Conservation (phyloP, 495 filamentous ascomycete genomes). For the Penicillium ucsense region DNA sequence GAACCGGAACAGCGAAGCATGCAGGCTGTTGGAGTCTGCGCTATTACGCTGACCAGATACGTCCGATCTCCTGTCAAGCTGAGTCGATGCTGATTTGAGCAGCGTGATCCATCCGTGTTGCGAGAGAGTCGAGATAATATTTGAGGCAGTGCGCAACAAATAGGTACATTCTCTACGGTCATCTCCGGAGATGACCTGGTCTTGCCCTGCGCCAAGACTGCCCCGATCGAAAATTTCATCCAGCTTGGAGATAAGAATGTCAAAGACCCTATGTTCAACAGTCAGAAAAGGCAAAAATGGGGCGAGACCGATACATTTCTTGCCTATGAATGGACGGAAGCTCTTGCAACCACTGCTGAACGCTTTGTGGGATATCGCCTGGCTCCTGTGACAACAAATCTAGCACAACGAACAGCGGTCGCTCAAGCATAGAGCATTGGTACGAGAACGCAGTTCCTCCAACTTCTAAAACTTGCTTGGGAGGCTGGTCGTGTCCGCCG, state of each 20-base stretch:
- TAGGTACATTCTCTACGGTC: constrained; percentile 72
- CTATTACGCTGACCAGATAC: constrained; percentile 22
- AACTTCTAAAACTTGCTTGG: constrained; percentile 38
- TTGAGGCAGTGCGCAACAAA: constrained; percentile 64
- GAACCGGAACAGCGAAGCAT: constrained; percentile 30
- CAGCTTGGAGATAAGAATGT: constrained; percentile 29
- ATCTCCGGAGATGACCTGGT: constrained; percentile 31
- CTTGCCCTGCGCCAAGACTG: constrained; percentile 4
- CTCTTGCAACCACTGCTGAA: constrained; percentile 74
- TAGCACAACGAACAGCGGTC: constrained; percentile 73
- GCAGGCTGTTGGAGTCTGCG: constrained; percentile 24
- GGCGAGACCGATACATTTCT: constrained; percentile 1
- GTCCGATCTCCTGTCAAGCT: constrained; percentile 24
- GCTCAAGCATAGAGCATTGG: constrained; percentile 57
- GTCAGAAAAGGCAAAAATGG: too few relatives aligned
- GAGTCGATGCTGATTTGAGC: constrained; percentile 24
- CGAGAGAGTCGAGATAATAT: constrained; percentile 46
- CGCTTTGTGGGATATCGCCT: constrained; percentile 63
- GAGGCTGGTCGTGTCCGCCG: constrained; percentile 45
- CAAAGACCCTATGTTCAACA: constrained; percentile 23
- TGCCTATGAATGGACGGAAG: constrained; percentile 43
- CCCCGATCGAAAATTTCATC: constrained; percentile 26
- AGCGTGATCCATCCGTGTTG: constrained; percentile 35
- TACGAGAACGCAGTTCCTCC: constrained; percentile 27
- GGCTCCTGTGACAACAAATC: constrained; percentile 68